Base-by-base conservation (phyloP, 1,139 yeast genomes). In the Trichomonascaceae sp. region DNA sequence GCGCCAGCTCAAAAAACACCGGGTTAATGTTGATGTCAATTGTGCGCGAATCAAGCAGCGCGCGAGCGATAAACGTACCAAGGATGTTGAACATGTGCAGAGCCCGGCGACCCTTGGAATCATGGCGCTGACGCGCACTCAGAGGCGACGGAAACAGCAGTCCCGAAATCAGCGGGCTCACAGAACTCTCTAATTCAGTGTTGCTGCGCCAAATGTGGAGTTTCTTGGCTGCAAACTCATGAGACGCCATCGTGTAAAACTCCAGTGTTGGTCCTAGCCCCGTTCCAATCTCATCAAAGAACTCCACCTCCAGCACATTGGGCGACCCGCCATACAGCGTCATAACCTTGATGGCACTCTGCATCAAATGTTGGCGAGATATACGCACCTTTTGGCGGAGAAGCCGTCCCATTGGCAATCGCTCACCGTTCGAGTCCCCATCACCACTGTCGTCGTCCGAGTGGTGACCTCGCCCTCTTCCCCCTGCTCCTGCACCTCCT, bases 211-310 rank as follows among this genome's bases (percentile, higher is more conserved):
- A 89, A 57, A 89, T 60, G 13, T 57, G 58, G 37, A 77, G 57
- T 33, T 65, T 66, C 37, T 65, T 67, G 41, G 61, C 66, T 1
- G 79, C 63, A 51, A 81, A 84, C 41, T 78, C 89, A 41, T 64
- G 72, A 0, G 96, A 84, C 3, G 82, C 89, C 11, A 69, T 63
- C 0, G 96, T 74, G 51, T 84, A 89, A 50, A 89, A 89, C 54
- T 89, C 98, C 41, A 87, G 64, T 0, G 98, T 89, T 2, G 98
- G 98, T 0, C 98, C 98, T 33, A 85, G 60, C 0, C 98, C 98
- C 1, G 95, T 78, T 9, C 98, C 98, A n/a, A 71, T 95, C 52
- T 89, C 98, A 46, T 79, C 87, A 44, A 70, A 76, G 49, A 80
- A 89, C 51, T 87, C 96, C 39, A 89, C 76, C 47, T 89, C 97